Evolutionary conservation across 257 asterid species (phyloP), one percentile per base, ranked within the genome.

Genomic region (Jaltomata sinuosa): DNA sequence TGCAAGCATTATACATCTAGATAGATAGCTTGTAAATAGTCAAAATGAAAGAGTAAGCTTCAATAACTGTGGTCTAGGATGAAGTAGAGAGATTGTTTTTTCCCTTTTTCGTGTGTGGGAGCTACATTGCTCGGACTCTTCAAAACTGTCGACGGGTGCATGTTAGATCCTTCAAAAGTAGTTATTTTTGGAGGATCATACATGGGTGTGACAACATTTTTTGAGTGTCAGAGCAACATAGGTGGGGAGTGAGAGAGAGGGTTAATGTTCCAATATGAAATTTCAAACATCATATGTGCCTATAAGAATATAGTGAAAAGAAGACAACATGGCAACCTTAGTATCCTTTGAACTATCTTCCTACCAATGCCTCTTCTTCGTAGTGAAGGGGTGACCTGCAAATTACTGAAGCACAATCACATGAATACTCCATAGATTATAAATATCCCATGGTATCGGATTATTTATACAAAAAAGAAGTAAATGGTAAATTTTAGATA

Each of bases 361-460:
- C 92, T 85, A 78, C 97, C 97, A 40, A 97, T 93, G 85, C 98
- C 98, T 84, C 92, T 88, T 40, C 93, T 83, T 54, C 84, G 94
- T 61, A 92, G 91, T 84, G 76, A 87, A 83, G 99, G 98, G 65
- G 87, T 90, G 84, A 97, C 98, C 97, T 97, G 92, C 83, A 93
- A 85, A 50, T 83, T 83, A 84, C 84, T 79, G 84, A 83, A 72
- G 68, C 83, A 68, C 84, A 16, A 83, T 85, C 86, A 84, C 85
- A 69, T 83, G 55, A 62, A 83, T 83, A 83, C 27, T 31, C 68
- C 81, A 65, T 49, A 25, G 77, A 61, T 77, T 49, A 49, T 4
- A 8, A 27, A 77, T 77, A 49, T 49, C 22, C 82, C 29, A 8
- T 0, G 29, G 1, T 29, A 49, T 27, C 15, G 14, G 62, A 54